phyloP scores from a whole-genome alignment of 345 rosid genomes.

The Carallia brachiata region DNA sequence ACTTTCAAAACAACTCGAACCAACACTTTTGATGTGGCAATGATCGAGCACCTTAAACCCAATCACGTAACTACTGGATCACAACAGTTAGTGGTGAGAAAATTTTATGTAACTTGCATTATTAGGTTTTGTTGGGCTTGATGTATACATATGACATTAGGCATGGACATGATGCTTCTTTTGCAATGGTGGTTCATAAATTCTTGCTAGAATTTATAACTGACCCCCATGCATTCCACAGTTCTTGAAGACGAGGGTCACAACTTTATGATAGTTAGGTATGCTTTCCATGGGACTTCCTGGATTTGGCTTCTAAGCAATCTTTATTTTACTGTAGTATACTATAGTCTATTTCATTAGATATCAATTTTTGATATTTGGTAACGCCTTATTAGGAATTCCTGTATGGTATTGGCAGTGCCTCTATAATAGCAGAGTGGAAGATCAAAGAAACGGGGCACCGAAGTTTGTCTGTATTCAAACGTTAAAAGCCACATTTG shows the following conservation, averaged over 20 bases:
- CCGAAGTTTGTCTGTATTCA: neutral
- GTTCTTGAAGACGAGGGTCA: slow-evolving; percentile 69
- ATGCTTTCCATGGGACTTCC: neutral
- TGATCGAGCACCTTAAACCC: too few species aligned
- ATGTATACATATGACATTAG: too few species aligned
- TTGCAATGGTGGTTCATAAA: too few species aligned
- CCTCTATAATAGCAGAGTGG: slow-evolving; percentile 4
- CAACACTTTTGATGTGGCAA: too few species aligned
- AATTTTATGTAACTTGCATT: too few species aligned
- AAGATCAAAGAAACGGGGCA: neutral
- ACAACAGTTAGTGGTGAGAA: too few species aligned
- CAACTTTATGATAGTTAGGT: slow-evolving; percentile 73
- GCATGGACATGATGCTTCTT: too few species aligned
- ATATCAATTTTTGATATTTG: neutral
- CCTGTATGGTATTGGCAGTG: slow-evolving; percentile 16
- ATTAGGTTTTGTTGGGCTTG: too few species aligned
- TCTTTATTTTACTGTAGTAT: slow-evolving; percentile 1
- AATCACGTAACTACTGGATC: too few species aligned
- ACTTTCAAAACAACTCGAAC: too few species aligned
- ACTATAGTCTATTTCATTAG: neutral
- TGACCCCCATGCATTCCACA: slow-evolving; percentile 25
- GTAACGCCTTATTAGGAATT: neutral
- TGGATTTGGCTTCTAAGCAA: neutral
- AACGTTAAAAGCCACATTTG: slow-evolving; percentile 18
- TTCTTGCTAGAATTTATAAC: too few species aligned